Evolutionary conservation across 106 monocot species (phyloP).

Genomic region (Dendrobium officinale): DNA sequence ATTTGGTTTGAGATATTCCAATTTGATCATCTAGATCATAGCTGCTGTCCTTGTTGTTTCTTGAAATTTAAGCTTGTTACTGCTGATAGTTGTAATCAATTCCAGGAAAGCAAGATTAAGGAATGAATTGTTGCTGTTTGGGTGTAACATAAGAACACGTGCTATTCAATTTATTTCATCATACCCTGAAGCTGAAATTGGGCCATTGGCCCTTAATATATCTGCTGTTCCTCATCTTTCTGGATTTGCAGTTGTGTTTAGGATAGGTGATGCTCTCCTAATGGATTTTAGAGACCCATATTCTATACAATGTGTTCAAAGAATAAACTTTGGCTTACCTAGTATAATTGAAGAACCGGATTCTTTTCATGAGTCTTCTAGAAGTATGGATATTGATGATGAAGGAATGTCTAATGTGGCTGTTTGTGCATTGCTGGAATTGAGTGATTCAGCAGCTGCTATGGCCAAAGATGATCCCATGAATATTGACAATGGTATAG

Average conservation of each 20-base stretch:
- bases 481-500: constrained; percentile 53
- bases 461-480: constrained; percentile 63
- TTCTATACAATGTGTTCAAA: constrained; percentile 44
- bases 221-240: constrained; percentile 65
- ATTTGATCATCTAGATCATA: neutral
- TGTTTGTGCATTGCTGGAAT: constrained; percentile 77
- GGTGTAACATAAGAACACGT: constrained; percentile 26
- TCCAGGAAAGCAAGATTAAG: constrained; percentile 43
- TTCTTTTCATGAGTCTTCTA: constrained; percentile 49
- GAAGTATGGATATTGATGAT: constrained; percentile 63
- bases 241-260: constrained; percentile 88
- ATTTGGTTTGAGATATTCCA: neutral
- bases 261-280: constrained; percentile 63
- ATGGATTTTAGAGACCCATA: constrained; percentile 76
- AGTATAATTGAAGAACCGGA: constrained; percentile 40
- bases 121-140: constrained; percentile 82
- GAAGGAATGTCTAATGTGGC: constrained; percentile 74
- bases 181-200: constrained; percentile 56
- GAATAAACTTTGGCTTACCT: constrained; percentile 37
- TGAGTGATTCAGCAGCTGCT: constrained; percentile 49
- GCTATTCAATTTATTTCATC: constrained; percentile 35
- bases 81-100: constrained; percentile 8
- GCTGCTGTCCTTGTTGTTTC: neutral
- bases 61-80: constrained; percentile 4
- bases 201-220: constrained; percentile 52